Evolutionary conservation across 2,329 filamentous ascomycete species (phyloP), one percentile per base, ranked within the genome.

Genomic region (Byssoonygena ceratinophila): DNA sequence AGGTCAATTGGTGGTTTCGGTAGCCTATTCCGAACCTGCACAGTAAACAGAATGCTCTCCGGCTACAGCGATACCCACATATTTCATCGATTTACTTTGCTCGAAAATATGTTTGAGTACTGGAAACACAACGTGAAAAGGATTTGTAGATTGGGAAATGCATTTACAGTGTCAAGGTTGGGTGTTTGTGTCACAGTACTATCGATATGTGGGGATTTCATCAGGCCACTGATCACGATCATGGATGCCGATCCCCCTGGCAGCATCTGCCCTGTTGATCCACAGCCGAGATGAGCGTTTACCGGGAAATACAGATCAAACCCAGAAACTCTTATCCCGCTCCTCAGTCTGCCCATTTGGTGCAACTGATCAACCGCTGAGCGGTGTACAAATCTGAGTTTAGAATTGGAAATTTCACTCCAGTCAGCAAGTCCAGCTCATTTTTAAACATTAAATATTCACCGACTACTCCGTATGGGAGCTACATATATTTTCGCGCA

Each of bases 1-100:
- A 76, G 74, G 80, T 79, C 52, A 91, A 92, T 62, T 90, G 85
- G 85, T 90, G 85, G 85, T 89, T 87, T 57, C 76, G 84, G 56
- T 87, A 66, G 77, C 9, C 9, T 23, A 14, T 23, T 40, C 8
- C 1, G 2, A n/a, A 12, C 11, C 12, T 40, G 18, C 37, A 23
- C 14, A 8, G 41, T 7, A 44, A 36, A 37, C 25, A 37, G 20
- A 32, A n/a, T 20, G 25, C 12, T 12, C 40, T 22, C n/a, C n/a
- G 40, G 16, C 20, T 27, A 46, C 16, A 31, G 25, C 7, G 25
- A 12, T 52, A 23, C 22, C 23, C 4, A 14, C 4, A 18, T 8
- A 16, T 25, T 25, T 20, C 2, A 41, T 41, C 12, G n/a, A n/a
- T n/a, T 41, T 41, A 12, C 16, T 16, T 12, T 16, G 34, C 14